phyloP scores from a whole-genome alignment of 306 rosid genomes.

The Cicer cuneatum region DNA sequence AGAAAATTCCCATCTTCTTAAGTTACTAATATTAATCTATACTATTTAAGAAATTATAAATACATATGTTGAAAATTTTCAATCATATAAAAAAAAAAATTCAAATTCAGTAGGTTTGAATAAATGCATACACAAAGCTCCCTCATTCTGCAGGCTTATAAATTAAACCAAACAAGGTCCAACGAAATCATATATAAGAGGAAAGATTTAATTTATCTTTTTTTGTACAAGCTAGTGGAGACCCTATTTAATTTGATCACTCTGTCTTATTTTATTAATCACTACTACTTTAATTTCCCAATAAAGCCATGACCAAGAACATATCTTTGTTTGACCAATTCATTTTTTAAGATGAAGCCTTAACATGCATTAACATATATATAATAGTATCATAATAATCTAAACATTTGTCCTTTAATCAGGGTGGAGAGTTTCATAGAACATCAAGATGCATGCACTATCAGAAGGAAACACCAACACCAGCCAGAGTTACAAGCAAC shows the following conservation, averaged over 20 bases:
- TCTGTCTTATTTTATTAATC: conserved; percentile 32
- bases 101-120: conserved; percentile 19
- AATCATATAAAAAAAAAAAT: too few relatives aligned
- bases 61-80: neutral
- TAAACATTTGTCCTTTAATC: conserved; percentile 32
- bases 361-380: conserved; percentile 8
- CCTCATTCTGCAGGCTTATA: conserved; percentile 21
- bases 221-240: conserved; percentile 1
- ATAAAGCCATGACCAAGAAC: conserved; percentile 33
- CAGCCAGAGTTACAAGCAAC: conserved; percentile 57
- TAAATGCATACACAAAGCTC: too few relatives aligned
- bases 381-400: neutral
- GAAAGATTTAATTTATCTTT: neutral
- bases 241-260: conserved; percentile 36
- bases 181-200: conserved; percentile 6
- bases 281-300: conserved; percentile 14
- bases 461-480: conserved; percentile 49
- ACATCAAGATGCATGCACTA: conserved; percentile 88
- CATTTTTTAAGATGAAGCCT: conserved; percentile 32
- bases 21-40: neutral
- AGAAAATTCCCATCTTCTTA: conserved; percentile 31
- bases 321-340: conserved; percentile 38
- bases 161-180: conserved; percentile 35
- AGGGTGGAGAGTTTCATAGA: conserved; percentile 99
- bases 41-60: neutral